Percentiles rank a stretch among this genome's conserved stretches.
Evolutionary conservation across 148 eudicot genomes (phyloP).

Genomic region (Silene conica): DNA sequence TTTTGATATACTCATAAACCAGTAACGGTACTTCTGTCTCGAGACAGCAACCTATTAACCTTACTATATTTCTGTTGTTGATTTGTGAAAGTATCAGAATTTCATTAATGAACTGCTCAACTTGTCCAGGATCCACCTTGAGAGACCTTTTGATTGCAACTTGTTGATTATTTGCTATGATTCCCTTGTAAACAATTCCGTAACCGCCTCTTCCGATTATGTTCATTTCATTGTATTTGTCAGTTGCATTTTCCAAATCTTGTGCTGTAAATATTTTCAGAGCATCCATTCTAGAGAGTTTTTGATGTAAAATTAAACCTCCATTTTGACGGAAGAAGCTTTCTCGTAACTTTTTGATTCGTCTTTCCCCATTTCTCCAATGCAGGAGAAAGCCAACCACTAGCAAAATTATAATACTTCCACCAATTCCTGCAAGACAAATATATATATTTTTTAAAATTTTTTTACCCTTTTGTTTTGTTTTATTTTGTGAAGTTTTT

Average conservation of each 20-base stretch:
- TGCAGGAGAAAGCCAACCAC: conserved; percentile 6
- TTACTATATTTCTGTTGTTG: conserved; percentile 26
- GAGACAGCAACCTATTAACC: conserved; percentile 25
- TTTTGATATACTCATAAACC: conserved; percentile 21
- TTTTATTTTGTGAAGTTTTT: background rate
- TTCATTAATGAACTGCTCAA: conserved; percentile 29
- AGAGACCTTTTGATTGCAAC: conserved; percentile 27
- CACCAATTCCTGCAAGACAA: conserved; percentile 15
- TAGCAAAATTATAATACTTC: conserved; percentile 9
- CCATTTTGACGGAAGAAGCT: conserved; percentile 25
- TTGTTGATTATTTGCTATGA: conserved; percentile 13
- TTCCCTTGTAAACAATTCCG: conserved; percentile 26
- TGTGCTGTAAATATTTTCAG: conserved; percentile 17
- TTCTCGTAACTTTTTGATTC: conserved; percentile 11
- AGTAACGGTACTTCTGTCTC: conserved; percentile 26
- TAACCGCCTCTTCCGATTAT: conserved; percentile 27
- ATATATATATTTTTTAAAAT: background rate
- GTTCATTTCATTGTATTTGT: conserved; percentile 16
- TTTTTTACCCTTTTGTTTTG: background rate
- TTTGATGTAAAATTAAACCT: conserved; percentile 19
- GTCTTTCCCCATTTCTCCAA: conserved; percentile 9
- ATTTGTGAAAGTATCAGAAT: conserved; percentile 23
- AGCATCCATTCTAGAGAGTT: conserved; percentile 12
- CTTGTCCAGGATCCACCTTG: conserved; percentile 21
- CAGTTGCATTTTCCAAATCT: conserved; percentile 20